Evolutionary conservation across 2,329 filamentous ascomycete genomes (phyloP).

Genomic region (Aspergillus jensenii): DNA sequence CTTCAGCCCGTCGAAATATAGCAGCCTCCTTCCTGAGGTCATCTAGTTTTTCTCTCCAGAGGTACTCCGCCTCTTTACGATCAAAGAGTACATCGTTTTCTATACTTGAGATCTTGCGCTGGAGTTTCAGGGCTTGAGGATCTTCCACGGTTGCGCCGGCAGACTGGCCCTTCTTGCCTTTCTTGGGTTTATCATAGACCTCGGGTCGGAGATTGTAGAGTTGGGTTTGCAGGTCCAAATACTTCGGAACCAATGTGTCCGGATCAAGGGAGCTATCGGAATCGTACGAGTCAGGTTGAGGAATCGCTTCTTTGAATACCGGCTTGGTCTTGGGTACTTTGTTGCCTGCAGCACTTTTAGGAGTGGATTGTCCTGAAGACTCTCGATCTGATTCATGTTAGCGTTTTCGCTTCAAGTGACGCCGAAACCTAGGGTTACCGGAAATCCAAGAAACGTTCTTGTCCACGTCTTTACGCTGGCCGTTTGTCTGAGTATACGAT

Average conservation of each 20-base stretch:
- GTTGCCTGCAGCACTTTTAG: conserved; percentile 22
- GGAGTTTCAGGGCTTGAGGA: conserved; percentile 62
- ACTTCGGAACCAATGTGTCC: conserved; percentile 72
- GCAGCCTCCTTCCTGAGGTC: conserved; percentile 61
- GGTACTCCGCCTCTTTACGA: conserved; percentile 60
- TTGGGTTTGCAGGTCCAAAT: conserved; percentile 70
- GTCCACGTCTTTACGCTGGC: conserved; percentile 32
- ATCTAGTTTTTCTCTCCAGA: conserved; percentile 63
- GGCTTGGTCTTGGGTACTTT: conserved; percentile 27
- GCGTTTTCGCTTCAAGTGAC: conserved; percentile 18
- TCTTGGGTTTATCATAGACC: conserved; percentile 43
- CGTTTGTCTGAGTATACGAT: conserved; percentile 60
- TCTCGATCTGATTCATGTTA: conserved; percentile 33
- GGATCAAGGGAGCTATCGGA: conserved; percentile 70
- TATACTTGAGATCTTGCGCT: conserved; percentile 73
- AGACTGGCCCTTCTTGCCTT: conserved; percentile 42
- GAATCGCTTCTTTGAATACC: conserved; percentile 25
- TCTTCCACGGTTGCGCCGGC: conserved; percentile 20
- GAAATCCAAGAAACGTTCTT: conserved; percentile 36
- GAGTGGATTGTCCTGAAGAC: conserved; percentile 28
- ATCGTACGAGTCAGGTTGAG: conserved; percentile 31
- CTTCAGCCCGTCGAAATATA: conserved; percentile 41
- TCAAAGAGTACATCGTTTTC: conserved; percentile 78
- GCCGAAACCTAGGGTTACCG: conserved; percentile 28
- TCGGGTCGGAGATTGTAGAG: conserved; percentile 63